Conservation (phyloP, 2,329 filamentous ascomycete genomes). For the Paramyrothecium sp. region DNA sequence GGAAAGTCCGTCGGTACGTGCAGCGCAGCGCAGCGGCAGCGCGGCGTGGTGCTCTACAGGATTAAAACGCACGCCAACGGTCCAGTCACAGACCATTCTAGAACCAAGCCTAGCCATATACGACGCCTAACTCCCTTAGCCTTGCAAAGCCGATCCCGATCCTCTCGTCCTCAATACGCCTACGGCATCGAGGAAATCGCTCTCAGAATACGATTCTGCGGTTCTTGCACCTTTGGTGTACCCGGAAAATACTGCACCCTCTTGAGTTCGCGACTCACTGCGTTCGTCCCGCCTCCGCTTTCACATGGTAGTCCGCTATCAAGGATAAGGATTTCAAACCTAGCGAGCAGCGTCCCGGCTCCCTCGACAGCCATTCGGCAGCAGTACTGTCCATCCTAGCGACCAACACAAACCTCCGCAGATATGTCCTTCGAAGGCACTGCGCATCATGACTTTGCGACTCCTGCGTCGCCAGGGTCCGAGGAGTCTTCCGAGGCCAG, state of each 20-base stretch:
- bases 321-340: background rate
- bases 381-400: background rate
- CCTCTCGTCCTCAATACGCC: background rate
- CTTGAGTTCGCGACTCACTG: background rate
- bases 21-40: background rate
- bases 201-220: background rate
- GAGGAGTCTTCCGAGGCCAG: constrained; percentile 46
- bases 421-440: constrained; percentile 45
- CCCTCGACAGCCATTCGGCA: background rate
- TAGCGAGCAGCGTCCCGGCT: background rate
- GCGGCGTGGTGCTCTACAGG: background rate
- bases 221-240: background rate
- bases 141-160: background rate
- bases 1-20: background rate
- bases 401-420: constrained; percentile 21
- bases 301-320: background rate
- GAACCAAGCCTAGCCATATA: background rate
- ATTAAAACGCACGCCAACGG: background rate
- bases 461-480: constrained; percentile 42
- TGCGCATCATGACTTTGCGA: constrained; percentile 29
- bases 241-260: background rate
- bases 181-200: background rate
- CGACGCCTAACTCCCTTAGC: background rate
- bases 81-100: background rate
- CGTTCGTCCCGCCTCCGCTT: background rate